Base-by-base conservation (phyloP, 1,284 basidiomycete species). In the Apiotrichum mycotoxinovorans region DNA sequence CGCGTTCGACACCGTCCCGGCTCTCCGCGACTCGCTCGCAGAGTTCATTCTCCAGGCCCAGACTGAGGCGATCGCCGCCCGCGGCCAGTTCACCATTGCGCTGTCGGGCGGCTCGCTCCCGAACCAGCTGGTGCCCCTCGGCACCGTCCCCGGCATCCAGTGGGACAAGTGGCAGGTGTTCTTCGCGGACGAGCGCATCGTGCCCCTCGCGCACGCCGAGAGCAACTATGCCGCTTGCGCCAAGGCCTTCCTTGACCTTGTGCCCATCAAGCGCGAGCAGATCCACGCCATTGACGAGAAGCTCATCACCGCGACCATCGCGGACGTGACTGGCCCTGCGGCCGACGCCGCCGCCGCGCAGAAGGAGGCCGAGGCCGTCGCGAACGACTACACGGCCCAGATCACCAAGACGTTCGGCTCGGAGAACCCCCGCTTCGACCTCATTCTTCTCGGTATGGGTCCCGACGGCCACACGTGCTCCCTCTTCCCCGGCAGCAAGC, bases 81-180 rank as follows among this genome's bases (percentile, higher is more conserved):
- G 91, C 75, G 88, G 87, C 71, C 85, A 84, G 66, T 98, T 98
- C 81, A 89, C 91, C 54, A 74, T 98, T 68, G 95, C 96, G 57
- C 80, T 97, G 66, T 96, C 92, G 1, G 95, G 95, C 23, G 95
- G 95, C 2, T 92, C 89, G 0, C 83, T 98, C 38, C 92, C 95
- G 48, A 87, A 87, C 72, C 86, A 89, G 75, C 85, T 98, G 62
- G 79, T 78, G 63, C 85, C 83, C 50, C 84, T 98, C 62, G 82
- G 89, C 65, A 80, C 76, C 49, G 80, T 87, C 60, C 79, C 84
- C 17, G 83, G 82, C 26, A 83, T 92, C 22, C 87, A 88, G 74
- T 98, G 95, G 94, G 87, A 94, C 74, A 91, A 91, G 76, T 98
- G 94, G 94, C 90, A 96, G 66, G 86, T 98, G 67, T 98, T 89